Conservation (phyloP, 495 filamentous ascomycete genomes). For the Penicillium cosmopolitanum region DNA sequence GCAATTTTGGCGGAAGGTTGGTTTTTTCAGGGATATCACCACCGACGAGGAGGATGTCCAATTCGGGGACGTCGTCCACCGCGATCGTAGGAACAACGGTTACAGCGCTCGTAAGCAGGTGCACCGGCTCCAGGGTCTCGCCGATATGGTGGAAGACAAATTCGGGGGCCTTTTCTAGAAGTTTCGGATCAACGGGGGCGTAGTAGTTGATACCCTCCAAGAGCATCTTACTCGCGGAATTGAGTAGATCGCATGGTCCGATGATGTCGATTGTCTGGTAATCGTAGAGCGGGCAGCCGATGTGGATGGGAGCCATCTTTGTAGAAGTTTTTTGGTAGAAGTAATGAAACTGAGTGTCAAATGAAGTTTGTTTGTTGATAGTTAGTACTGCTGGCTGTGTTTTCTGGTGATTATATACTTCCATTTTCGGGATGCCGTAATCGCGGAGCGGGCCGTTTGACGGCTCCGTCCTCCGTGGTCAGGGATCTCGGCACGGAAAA, state of each 20-base stretch:
- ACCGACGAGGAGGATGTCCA: conserved; percentile 34
- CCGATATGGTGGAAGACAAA: conserved; percentile 38
- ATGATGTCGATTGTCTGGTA: conserved; percentile 40
- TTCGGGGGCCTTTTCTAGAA: conserved; percentile 26
- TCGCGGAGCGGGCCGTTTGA: not conserved
- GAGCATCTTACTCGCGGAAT: conserved; percentile 22
- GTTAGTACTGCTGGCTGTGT: not conserved
- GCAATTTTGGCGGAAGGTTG: conserved; percentile 22
- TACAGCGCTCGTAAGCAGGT: conserved; percentile 22
- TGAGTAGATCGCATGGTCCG: conserved; percentile 37
- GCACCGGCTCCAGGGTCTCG: conserved; percentile 33
- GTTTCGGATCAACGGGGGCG: conserved; percentile 9
- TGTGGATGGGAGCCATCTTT: conserved; percentile 31
- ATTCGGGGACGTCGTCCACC: conserved; percentile 28
- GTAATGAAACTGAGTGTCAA: not conserved
- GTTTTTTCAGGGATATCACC: conserved; percentile 21
- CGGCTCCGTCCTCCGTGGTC: not conserved
- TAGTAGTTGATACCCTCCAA: conserved; percentile 17
- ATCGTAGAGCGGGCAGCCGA: conserved; percentile 28
- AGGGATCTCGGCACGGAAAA: not conserved
- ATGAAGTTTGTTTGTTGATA: not conserved
- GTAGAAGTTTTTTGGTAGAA: not conserved
- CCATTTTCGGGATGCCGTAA: not conserved
- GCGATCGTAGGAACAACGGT: conserved; percentile 31
- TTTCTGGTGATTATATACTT: not conserved